phyloP scores from a whole-genome alignment of 2,329 filamentous ascomycete genomes.

The Verticillium zaregamsianum region DNA sequence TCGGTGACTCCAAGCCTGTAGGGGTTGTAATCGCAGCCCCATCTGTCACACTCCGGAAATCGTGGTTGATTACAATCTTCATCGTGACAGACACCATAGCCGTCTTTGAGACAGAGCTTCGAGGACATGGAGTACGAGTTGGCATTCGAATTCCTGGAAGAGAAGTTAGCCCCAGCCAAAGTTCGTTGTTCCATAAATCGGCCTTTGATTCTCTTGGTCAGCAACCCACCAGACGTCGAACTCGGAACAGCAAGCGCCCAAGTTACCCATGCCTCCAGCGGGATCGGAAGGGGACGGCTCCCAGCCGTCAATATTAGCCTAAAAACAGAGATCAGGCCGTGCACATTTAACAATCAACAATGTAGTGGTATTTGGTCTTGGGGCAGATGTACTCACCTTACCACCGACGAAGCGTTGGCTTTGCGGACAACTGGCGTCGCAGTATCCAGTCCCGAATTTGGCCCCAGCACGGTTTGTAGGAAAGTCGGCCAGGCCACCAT shows the following conservation, averaged over 20 bases:
- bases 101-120: slow-evolving; percentile 1
- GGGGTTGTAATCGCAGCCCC: slow-evolving; percentile 62
- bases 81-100: slow-evolving; percentile 6
- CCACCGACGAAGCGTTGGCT: slow-evolving; percentile 45
- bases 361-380: not conserved
- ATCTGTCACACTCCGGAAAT: slow-evolving; percentile 55
- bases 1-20: slow-evolving; percentile 56
- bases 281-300: slow-evolving; percentile 41
- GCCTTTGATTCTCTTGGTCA: not conserved
- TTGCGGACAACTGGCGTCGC: slow-evolving; percentile 40
- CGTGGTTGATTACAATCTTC: slow-evolving; percentile 19
- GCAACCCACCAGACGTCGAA: slow-evolving; percentile 53
- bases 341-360: no score
- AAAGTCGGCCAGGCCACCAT: slow-evolving; percentile 42
- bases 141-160: slow-evolving; percentile 41
- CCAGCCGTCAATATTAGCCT: slow-evolving; percentile 38
- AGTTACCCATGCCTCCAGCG: slow-evolving; percentile 41
- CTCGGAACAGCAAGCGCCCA: slow-evolving; percentile 52
- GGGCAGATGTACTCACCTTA: slow-evolving; percentile 13
- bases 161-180: not conserved
- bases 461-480: slow-evolving; percentile 39
- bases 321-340: not conserved
- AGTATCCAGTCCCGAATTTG: slow-evolving; percentile 52
- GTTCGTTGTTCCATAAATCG: not conserved
- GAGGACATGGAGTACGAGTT: slow-evolving; percentile 34